phyloP scores from a whole-genome alignment of 2,329 filamentous ascomycete species.

The Phyllosticta capitalensis region DNA sequence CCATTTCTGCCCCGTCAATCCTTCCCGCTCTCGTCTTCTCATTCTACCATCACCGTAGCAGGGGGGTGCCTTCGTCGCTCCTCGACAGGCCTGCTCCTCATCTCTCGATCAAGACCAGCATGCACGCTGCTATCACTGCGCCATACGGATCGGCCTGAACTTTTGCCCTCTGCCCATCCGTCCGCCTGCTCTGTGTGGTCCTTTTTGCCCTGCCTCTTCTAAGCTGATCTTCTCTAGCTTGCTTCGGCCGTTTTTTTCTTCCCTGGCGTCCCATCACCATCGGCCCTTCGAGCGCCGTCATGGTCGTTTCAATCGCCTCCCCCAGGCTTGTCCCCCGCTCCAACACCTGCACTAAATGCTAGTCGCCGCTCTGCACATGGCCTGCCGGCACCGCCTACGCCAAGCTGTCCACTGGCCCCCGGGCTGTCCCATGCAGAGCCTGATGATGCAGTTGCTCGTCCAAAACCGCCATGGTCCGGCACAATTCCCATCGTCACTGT shows the following conservation, averaged over 20 bases:
- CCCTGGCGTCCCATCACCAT: background rate
- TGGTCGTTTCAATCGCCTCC: background rate
- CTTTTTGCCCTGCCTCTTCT: background rate
- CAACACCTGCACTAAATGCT: background rate
- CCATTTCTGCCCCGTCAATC: background rate
- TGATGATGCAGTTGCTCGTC: background rate
- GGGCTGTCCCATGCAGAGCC: background rate
- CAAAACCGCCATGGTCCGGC: background rate
- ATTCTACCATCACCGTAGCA: background rate
- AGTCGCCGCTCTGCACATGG: no score
- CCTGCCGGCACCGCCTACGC: no score
- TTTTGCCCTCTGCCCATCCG: no score
- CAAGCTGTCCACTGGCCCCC: no score
- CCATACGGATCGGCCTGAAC: background rate
- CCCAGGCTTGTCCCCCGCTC: no score
- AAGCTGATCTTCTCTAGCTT: no score
- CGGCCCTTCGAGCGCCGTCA: background rate
- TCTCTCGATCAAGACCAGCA: background rate
- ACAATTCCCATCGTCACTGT: background rate
- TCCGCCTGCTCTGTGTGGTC: background rate
- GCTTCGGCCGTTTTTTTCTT: background rate
- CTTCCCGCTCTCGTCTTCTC: no score
- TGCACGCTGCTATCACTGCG: background rate
- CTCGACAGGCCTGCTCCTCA: background rate
- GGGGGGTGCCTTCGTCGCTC: background rate